A percentile compares a stretch with the other conserved stretches of the same genome.
These are phyloP conservation scores for Xanthoconium separans DNA, from an alignment of 1,284 basidiomycete genomes.

Conservation along the genomic window DNA sequence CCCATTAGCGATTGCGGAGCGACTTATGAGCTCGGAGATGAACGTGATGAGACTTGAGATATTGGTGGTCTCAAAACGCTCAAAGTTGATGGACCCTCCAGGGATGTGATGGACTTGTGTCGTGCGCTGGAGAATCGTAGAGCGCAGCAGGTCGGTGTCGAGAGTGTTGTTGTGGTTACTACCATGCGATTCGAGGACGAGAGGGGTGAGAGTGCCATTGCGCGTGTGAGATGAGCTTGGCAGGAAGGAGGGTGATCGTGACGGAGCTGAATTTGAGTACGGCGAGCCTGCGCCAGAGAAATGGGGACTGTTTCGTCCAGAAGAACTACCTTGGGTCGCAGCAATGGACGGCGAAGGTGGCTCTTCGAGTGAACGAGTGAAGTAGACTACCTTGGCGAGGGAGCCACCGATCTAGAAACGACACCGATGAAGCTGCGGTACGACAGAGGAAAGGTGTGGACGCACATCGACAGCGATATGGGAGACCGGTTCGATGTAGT, in stretches of 20 bases:
- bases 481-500: constrained; percentile 95
- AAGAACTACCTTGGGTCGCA: constrained; percentile 56
- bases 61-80: constrained; percentile 93
- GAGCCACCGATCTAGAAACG: constrained; percentile 86
- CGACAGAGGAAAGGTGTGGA: constrained; percentile 20
- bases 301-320: constrained; percentile 43
- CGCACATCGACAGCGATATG: constrained; percentile 94
- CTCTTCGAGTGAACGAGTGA: constrained; percentile 86
- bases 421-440: constrained; percentile 1
- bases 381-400: constrained; percentile 98
- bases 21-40: constrained; percentile 84
- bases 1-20: constrained; percentile 84
- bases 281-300: constrained; percentile 54
- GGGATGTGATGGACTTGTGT: constrained; percentile 79
- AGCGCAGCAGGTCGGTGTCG: constrained; percentile 52
- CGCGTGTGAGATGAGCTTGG: constrained; percentile 37
- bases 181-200: constrained; percentile 57
- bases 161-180: constrained; percentile 36
- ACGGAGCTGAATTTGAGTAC: constrained; percentile 32
- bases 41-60: constrained; percentile 87
- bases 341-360: constrained; percentile 65
- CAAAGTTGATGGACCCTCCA: constrained; percentile 96
- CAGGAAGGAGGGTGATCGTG: constrained; percentile 38
- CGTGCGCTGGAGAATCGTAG: constrained; percentile 65
- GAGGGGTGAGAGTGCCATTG: constrained; percentile 82